Conservation (phyloP, 2,329 filamentous ascomycete species). For the Xylaria sp. region DNA sequence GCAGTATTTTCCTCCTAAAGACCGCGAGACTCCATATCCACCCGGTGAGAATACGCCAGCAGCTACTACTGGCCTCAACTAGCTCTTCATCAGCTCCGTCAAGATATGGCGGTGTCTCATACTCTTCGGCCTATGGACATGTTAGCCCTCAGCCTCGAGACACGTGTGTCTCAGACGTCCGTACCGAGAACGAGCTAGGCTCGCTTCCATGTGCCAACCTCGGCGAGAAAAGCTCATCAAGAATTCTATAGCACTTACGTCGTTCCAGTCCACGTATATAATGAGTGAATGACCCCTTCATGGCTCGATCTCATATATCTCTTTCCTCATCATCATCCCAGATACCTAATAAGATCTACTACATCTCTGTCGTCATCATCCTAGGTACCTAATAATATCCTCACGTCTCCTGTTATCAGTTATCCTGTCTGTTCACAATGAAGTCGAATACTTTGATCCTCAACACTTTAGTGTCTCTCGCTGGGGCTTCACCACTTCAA, state of each 20-base stretch:
- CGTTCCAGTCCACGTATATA: conserved; percentile 21
- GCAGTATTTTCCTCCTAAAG: background rate
- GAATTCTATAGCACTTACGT: background rate
- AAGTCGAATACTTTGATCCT: conserved; percentile 30
- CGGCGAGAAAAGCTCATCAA: background rate
- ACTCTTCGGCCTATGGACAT: background rate
- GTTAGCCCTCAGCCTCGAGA: conserved; percentile 10
- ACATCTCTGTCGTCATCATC: conserved; percentile 8
- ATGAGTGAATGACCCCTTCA: background rate
- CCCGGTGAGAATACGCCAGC: background rate
- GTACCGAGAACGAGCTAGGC: conserved; percentile 3
- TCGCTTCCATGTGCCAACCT: background rate
- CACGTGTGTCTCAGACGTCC: conserved; percentile 28
- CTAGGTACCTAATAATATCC: background rate
- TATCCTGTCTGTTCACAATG: conserved; percentile 30
- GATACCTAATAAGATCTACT: background rate
- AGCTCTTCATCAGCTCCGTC: conserved; percentile 1
- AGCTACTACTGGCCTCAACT: conserved; percentile 3
- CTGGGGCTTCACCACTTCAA: conserved; percentile 37
- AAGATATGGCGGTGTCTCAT: background rate
- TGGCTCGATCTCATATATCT: background rate
- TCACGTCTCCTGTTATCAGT: background rate
- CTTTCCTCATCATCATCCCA: conserved; percentile 11
- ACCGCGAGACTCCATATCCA: background rate
- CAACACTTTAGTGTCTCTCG: conserved; percentile 37